Conservation (phyloP, 2,329 filamentous ascomycete genomes). For the Trichoderma arundinaceum region DNA sequence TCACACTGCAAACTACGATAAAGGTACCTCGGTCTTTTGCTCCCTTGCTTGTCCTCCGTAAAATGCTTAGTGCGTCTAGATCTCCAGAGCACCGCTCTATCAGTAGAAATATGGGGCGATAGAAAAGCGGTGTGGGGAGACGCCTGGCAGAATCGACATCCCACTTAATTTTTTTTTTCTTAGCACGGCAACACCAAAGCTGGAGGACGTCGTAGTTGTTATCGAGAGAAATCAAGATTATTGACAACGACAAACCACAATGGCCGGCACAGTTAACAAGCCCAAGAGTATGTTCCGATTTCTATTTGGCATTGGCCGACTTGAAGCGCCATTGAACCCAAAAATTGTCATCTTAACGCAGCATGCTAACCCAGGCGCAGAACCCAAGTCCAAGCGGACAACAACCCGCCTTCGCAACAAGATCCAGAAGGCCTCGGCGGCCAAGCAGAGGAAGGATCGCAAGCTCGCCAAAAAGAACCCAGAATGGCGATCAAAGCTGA, state of each 20-base stretch:
- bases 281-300: conserved; percentile 54
- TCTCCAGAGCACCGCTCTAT: not conserved
- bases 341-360: not conserved
- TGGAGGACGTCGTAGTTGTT: conserved; percentile 21
- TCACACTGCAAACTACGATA: no score
- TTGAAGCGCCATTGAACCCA: not conserved
- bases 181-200: conserved; percentile 19
- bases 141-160: conserved; percentile 47
- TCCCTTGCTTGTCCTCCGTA: not conserved
- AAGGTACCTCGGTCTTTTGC: not conserved
- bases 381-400: conserved; percentile 92
- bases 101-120: conserved; percentile 9
- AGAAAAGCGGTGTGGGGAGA: conserved; percentile 42
- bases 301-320: no score
- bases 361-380: conserved; percentile 51
- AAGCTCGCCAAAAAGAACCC: conserved; percentile 96
- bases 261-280: conserved; percentile 62
- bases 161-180: conserved; percentile 48
- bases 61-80: not conserved
- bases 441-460: conserved; percentile 88
- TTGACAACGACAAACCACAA: conserved; percentile 40
- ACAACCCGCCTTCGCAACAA: conserved; percentile 91
- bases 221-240: conserved; percentile 8
- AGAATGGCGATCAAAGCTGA: conserved; percentile 91
- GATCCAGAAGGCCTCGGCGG: conserved; percentile 88